phyloP scores from a whole-genome alignment of 2,329 filamentous ascomycete genomes.

The Aspergillaceae sp. region DNA sequence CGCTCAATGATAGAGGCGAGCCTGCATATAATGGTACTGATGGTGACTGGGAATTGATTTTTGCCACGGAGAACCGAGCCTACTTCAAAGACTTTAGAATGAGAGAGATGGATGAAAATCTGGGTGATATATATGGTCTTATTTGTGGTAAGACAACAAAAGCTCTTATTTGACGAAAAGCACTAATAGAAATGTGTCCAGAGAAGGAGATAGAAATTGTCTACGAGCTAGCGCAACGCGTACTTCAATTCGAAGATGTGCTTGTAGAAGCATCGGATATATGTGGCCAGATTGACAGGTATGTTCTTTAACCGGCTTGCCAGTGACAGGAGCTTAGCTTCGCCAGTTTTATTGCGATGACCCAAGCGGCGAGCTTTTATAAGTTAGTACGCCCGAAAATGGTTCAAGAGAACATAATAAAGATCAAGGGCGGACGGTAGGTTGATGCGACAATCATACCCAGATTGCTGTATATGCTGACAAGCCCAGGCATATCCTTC shows the following conservation, averaged over 20 bases:
- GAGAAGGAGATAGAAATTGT: conserved; percentile 86
- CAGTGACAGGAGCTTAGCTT: conserved; percentile 10
- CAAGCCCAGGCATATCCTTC: conserved; percentile 59
- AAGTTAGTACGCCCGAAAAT: conserved; percentile 62
- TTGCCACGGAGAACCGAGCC: conserved; percentile 59
- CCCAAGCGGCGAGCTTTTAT: conserved; percentile 66
- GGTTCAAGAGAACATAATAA: conserved; percentile 59
- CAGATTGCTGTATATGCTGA: conserved; percentile 4
- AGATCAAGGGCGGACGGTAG: conserved; percentile 65
- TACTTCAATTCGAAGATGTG: conserved; percentile 60
- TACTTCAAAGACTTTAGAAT: conserved; percentile 86
- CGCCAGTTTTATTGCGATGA: conserved; percentile 64
- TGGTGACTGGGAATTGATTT: conserved; percentile 68
- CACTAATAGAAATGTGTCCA: conserved; percentile 18
- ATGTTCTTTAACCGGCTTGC: conserved; percentile 1
- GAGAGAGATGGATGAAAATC: conserved; percentile 67
- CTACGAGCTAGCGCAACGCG: conserved; percentile 61
- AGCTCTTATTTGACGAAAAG: too few species aligned
- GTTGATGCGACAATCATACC: conserved; percentile 4
- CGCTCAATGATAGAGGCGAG: conserved; percentile 51
- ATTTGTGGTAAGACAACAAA: conserved; percentile 59
- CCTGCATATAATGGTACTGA: conserved; percentile 57
- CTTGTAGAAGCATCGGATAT: conserved; percentile 65
- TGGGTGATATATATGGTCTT: conserved; percentile 75
- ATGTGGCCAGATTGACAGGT: conserved; percentile 75